Evolutionary conservation across 768 basidiomycete genomes (phyloP).

Genomic region (Termitomyces heimii): DNA sequence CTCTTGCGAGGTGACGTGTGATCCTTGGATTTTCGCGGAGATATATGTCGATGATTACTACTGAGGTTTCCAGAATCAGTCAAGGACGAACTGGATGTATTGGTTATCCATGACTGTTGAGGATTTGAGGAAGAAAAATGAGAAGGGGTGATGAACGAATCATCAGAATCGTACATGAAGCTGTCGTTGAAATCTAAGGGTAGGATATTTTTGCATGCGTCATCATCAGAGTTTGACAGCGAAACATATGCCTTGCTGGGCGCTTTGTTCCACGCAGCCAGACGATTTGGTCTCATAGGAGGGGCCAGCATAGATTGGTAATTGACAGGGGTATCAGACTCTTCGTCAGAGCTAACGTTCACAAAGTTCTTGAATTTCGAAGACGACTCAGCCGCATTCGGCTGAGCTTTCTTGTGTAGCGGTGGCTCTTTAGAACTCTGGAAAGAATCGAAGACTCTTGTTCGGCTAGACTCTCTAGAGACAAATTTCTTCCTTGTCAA

Average conservation of each 20-base stretch:
- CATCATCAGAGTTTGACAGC: constrained; percentile 11
- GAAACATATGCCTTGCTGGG: neutral
- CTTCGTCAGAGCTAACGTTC: constrained; percentile 1
- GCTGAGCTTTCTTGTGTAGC: neutral
- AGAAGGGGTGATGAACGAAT: constrained; percentile 2
- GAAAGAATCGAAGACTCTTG: neutral
- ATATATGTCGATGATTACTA: constrained; percentile 7
- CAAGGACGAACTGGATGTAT: constrained; percentile 4
- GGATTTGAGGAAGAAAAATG: neutral
- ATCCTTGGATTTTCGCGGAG: constrained; percentile 15
- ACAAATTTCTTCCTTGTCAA: constrained; percentile 7
- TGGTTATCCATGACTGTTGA: constrained; percentile 3
- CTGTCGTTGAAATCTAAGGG: constrained; percentile 2
- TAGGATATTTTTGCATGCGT: neutral
- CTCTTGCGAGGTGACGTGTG: constrained; percentile 13
- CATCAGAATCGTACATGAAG: constrained; percentile 11
- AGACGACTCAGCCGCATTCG: neutral
- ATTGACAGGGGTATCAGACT: neutral
- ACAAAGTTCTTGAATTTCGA: neutral
- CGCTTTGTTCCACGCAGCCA: neutral
- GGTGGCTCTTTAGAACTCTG: neutral
- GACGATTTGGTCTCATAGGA: constrained; percentile 8
- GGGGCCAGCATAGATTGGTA: constrained; percentile 1
- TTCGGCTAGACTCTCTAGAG: neutral
- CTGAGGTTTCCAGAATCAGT: constrained; percentile 15